Evolutionary conservation across 1,284 basidiomycete genomes (phyloP).

Genomic region (Xerocomus nothofagi): DNA sequence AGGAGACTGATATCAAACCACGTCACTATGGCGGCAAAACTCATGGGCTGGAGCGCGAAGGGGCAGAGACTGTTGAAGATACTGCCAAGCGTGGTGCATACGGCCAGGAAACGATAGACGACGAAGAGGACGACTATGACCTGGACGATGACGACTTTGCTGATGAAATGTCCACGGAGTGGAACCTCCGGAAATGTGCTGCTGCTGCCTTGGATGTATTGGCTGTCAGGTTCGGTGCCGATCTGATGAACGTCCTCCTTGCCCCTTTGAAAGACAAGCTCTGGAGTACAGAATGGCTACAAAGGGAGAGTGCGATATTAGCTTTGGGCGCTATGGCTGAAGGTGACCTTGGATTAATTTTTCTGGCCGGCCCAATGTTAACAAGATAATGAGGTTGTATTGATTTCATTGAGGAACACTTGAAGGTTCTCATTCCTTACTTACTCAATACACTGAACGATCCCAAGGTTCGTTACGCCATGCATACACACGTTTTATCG

Average conservation of each 20-base stretch:
- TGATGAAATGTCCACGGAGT: slow-evolving; percentile 96
- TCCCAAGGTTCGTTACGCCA: slow-evolving; percentile 65
- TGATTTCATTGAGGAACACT: slow-evolving; percentile 91
- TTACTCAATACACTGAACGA: slow-evolving; percentile 89
- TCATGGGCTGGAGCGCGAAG: slow-evolving; percentile 81
- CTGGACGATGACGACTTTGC: slow-evolving; percentile 91
- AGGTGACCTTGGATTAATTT: slow-evolving; percentile 50
- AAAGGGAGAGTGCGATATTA: slow-evolving; percentile 93
- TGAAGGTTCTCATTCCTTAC: slow-evolving; percentile 91
- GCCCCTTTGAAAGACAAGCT: slow-evolving; percentile 92
- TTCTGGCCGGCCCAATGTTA: slow-evolving; percentile 3
- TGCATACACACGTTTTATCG: background rate
- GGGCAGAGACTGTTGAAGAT: slow-evolving; percentile 48
- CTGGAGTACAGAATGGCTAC: slow-evolving; percentile 92
- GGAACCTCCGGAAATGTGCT: slow-evolving; percentile 98
- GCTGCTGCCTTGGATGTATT: slow-evolving; percentile 98
- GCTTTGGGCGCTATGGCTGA: slow-evolving; percentile 98
- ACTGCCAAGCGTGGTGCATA: slow-evolving; percentile 60
- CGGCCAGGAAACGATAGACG: slow-evolving; percentile 67
- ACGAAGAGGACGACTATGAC: slow-evolving; percentile 83
- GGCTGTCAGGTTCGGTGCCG: slow-evolving; percentile 87
- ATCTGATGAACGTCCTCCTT: slow-evolving; percentile 86
- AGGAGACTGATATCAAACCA: slow-evolving; percentile 94
- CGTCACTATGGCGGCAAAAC: slow-evolving; percentile 85
- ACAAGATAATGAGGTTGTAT: slow-evolving; percentile 78